phyloP scores from a whole-genome alignment of 2,329 filamentous ascomycete species.

The Pseudocercospora eumusae region DNA sequence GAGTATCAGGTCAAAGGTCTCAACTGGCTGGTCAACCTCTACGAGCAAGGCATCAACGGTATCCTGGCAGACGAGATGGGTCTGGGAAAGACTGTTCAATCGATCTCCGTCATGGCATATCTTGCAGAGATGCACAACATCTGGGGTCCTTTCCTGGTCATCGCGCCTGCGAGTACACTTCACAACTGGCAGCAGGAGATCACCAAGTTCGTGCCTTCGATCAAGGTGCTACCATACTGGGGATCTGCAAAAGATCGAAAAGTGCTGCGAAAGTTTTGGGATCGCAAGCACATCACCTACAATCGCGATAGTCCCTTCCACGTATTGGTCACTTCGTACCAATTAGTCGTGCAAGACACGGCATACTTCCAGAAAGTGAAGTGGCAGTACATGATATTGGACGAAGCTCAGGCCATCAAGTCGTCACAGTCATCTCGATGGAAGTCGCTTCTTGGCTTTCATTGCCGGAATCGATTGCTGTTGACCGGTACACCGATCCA shows the following conservation, averaged over 20 bases:
- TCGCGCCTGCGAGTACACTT: slow-evolving; percentile 90
- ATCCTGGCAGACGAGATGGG: slow-evolving; percentile 99
- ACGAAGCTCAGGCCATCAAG: slow-evolving; percentile 98
- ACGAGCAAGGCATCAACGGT: slow-evolving; percentile 99
- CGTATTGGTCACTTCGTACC: slow-evolving; percentile 94
- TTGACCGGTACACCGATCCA: slow-evolving; percentile 97
- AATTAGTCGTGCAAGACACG: slow-evolving; percentile 92
- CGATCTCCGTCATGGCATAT: slow-evolving; percentile 98
- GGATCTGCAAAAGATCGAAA: slow-evolving; percentile 92
- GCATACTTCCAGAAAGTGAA: slow-evolving; percentile 99
- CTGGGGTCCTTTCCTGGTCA: slow-evolving; percentile 96
- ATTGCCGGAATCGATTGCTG: slow-evolving; percentile 89
- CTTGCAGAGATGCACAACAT: slow-evolving; percentile 96
- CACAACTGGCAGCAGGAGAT: slow-evolving; percentile 99
- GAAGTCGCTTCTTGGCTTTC: slow-evolving; percentile 92
- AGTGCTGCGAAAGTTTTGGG: slow-evolving; percentile 97
- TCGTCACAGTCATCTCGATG: slow-evolving; percentile 93
- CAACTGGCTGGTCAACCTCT: slow-evolving; percentile 98
- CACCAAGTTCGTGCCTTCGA: slow-evolving; percentile 84
- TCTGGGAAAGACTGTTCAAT: slow-evolving; percentile 98
- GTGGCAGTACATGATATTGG: slow-evolving; percentile 99
- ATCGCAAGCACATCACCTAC: slow-evolving; percentile 95
- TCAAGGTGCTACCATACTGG: slow-evolving; percentile 98
- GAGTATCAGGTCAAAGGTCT: slow-evolving; percentile 99
- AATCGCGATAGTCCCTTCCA: slow-evolving; percentile 92